Conservation (phyloP, 2,329 filamentous ascomycete species). For the Cordyceps cateniannulata region DNA sequence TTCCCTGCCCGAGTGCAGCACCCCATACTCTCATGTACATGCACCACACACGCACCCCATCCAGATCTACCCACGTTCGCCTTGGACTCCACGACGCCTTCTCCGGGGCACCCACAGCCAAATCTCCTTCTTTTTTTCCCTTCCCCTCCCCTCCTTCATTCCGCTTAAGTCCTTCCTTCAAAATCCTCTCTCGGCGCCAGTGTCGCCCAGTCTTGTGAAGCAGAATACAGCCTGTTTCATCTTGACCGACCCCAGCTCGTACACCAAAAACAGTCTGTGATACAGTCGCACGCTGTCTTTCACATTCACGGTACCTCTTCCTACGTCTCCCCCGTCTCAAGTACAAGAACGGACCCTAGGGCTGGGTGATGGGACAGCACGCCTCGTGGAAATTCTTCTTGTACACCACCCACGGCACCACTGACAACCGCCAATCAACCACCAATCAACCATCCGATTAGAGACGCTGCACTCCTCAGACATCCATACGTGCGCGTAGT, state of each 20-base stretch:
- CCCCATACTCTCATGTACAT: neutral
- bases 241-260: neutral
- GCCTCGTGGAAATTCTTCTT: neutral
- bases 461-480: neutral
- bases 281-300: slow-evolving; percentile 2
- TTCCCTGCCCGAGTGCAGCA: slow-evolving; percentile 1
- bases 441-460: neutral
- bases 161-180: neutral
- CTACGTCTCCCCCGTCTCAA: neutral
- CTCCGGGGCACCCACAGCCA: slow-evolving; percentile 4
- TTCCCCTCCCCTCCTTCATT: neutral
- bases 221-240: slow-evolving; percentile 4
- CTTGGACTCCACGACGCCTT: slow-evolving; percentile 12
- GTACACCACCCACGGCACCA: neutral
- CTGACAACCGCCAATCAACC: neutral
- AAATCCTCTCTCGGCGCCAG: neutral
- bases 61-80: slow-evolving; percentile 10
- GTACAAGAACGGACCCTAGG: neutral
- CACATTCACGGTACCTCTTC: neutral
- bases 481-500: neutral
- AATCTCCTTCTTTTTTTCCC: slow-evolving; percentile 1
- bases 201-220: neutral
- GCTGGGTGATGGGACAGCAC: neutral
- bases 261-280: neutral
- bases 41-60: neutral